Evolutionary conservation across 768 basidiomycete genomes (phyloP).

Genomic region (Suillus americanus): DNA sequence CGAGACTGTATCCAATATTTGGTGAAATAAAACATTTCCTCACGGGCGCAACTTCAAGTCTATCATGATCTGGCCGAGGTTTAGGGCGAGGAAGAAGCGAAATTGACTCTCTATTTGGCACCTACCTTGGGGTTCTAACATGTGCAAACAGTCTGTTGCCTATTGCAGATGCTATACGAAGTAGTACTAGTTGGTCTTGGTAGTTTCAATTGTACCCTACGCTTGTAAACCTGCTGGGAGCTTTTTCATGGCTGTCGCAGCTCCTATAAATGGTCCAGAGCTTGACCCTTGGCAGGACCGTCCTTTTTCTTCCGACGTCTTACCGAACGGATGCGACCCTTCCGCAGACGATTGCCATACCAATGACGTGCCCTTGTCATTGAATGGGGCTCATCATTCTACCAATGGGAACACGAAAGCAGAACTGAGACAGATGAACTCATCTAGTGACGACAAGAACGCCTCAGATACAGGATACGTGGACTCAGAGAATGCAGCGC

Average conservation of each 20-base stretch:
- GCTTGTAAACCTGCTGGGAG: background rate
- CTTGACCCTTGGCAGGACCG: background rate
- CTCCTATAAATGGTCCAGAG: background rate
- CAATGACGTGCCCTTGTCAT: background rate
- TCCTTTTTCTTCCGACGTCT: background rate
- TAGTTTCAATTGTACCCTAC: background rate
- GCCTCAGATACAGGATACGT: conserved; percentile 10
- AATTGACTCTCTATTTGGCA: background rate
- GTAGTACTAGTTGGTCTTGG: background rate
- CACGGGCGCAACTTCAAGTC: too few species aligned
- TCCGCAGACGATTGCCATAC: background rate
- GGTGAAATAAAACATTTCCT: too few species aligned
- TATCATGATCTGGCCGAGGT: too few species aligned
- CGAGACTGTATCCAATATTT: too few species aligned
- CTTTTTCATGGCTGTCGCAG: background rate
- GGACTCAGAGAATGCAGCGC: conserved; percentile 12
- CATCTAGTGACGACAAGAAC: background rate
- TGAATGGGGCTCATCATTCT: background rate
- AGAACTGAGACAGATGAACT: background rate
- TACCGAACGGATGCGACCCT: background rate
- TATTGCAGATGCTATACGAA: background rate
- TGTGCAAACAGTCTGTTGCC: background rate
- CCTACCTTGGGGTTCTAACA: background rate
- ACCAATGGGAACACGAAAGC: conserved; percentile 20
- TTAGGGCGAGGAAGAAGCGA: too few species aligned